Conservation (phyloP, 345 rosid genomes). For the Raphanus sativus region DNA sequence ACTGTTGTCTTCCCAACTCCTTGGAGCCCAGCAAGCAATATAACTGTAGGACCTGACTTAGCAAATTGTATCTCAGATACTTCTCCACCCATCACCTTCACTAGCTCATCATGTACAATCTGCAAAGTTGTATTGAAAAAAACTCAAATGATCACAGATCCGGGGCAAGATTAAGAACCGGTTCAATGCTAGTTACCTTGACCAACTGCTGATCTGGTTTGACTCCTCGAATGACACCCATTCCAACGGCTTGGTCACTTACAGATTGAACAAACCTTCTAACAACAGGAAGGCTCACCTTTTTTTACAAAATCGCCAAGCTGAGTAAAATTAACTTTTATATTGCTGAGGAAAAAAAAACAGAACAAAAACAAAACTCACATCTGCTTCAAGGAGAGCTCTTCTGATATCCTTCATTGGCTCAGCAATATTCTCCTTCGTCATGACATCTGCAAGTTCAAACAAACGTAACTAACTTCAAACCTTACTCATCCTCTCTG, state of each 20-base stretch:
- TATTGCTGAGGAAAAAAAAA: neutral
- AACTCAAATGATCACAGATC: neutral
- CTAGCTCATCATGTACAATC: slow-evolving; percentile 89
- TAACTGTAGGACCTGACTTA: slow-evolving; percentile 79
- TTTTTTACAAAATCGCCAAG: slow-evolving; percentile 30
- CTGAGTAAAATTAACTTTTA: neutral
- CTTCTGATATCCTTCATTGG: slow-evolving; percentile 98
- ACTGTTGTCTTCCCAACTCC: slow-evolving; percentile 99
- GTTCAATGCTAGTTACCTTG: slow-evolving; percentile 50
- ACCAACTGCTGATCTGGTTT: slow-evolving; percentile 96
- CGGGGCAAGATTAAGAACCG: neutral
- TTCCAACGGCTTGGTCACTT: slow-evolving; percentile 88
- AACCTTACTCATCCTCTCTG: neutral
- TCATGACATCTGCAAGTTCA: slow-evolving; percentile 70
- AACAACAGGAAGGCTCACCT: slow-evolving; percentile 97
- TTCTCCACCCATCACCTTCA: slow-evolving; percentile 98
- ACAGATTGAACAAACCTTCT: slow-evolving; percentile 92
- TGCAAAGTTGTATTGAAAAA: slow-evolving; percentile 31
- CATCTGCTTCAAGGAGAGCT: slow-evolving; percentile 98
- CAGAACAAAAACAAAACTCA: slow-evolving; percentile 42
- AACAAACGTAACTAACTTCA: neutral
- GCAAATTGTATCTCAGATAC: slow-evolving; percentile 86
- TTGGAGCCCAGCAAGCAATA: slow-evolving; percentile 92
- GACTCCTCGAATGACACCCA: slow-evolving; percentile 81
- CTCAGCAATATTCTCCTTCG: slow-evolving; percentile 89